Evolutionary conservation across 768 basidiomycete genomes (phyloP).

Genomic region (Russula olivacea): DNA sequence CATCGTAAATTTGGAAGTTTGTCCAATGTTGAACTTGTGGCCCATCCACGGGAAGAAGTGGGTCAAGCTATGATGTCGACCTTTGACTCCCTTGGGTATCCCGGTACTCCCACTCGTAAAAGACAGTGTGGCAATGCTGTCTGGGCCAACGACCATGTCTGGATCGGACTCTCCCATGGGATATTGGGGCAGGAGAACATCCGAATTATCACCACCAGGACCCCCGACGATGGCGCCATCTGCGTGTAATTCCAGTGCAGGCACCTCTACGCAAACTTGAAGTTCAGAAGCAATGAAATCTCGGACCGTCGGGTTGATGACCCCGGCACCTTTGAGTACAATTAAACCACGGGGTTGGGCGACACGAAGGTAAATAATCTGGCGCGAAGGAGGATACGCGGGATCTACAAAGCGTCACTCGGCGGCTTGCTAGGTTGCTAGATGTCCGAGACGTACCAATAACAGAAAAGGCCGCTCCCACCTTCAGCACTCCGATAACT

Average conservation of each 20-base stretch:
- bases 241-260: constrained; percentile 71
- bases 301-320: constrained; percentile 71
- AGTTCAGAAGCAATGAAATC: constrained; percentile 75
- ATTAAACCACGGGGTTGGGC: constrained; percentile 88
- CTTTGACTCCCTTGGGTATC: constrained; percentile 96
- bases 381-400: constrained; percentile 89
- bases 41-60: constrained; percentile 99
- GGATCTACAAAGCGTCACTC: constrained; percentile 55
- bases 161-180: constrained; percentile 66
- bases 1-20: constrained; percentile 90
- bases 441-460: constrained; percentile 57
- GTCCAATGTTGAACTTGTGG: constrained; percentile 66
- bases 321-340: constrained; percentile 85
- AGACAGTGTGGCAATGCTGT: constrained; percentile 87
- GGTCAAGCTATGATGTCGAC: constrained; percentile 91
- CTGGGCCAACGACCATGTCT: constrained; percentile 83
- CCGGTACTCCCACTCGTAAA: constrained; percentile 98
- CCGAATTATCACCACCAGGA: constrained; percentile 35
- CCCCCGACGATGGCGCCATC: constrained; percentile 68
- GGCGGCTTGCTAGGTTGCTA: constrained; percentile 4
- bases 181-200: constrained; percentile 54
- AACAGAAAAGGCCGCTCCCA: constrained; percentile 94
- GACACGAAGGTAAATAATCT: constrained; percentile 88
- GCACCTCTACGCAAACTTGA: constrained; percentile 84
- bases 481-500: constrained; percentile 94